phyloP scores from a whole-genome alignment of 2,329 filamentous ascomycete genomes.

The Sporothrix dimorphospora region DNA sequence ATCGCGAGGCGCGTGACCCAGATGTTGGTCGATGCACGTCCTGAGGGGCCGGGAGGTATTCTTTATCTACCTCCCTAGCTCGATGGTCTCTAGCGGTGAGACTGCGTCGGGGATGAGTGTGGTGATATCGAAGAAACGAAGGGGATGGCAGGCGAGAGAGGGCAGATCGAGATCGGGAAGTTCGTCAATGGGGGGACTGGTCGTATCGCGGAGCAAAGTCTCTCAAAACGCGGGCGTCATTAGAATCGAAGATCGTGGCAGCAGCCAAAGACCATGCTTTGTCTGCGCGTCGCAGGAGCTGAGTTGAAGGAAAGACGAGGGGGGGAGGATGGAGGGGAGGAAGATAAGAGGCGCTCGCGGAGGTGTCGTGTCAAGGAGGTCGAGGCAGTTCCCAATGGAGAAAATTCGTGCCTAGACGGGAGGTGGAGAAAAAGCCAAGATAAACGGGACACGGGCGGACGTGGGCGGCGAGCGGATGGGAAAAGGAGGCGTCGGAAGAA shows the following conservation, averaged over 20 bases:
- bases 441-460: slow-evolving; percentile 13
- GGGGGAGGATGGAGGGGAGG: slow-evolving; percentile 7
- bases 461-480: background rate
- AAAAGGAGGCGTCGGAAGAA: slow-evolving; percentile 15
- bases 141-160: background rate
- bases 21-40: background rate
- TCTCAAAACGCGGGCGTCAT: slow-evolving; percentile 23
- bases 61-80: background rate
- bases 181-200: background rate
- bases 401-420: background rate
- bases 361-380: background rate
- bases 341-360: background rate
- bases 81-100: background rate
- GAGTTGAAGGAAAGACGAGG: background rate
- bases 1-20: background rate
- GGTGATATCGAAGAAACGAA: background rate
- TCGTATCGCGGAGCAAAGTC: background rate
- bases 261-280: slow-evolving; percentile 26
- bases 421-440: slow-evolving; percentile 21
- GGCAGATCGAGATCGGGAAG: background rate
- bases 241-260: slow-evolving; percentile 18
- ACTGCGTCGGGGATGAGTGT: background rate
- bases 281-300: slow-evolving; percentile 26
- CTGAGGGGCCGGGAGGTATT: background rate
- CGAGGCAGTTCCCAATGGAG: background rate